Conservation (phyloP, 495 filamentous ascomycete genomes). For the Penicillium malachiteum region DNA sequence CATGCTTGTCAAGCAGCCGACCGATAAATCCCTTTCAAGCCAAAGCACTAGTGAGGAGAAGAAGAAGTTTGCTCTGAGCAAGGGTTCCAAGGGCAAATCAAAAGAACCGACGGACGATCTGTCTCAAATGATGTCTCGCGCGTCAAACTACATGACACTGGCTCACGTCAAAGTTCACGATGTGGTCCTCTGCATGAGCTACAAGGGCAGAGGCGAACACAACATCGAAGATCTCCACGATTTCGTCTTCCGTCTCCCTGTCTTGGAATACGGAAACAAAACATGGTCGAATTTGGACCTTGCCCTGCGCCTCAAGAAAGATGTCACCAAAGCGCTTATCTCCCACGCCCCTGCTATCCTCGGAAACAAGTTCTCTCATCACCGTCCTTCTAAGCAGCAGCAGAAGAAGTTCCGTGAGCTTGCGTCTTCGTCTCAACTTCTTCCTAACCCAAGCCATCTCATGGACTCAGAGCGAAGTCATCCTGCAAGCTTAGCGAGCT, state of each 20-base stretch:
- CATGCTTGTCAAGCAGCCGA: conserved; percentile 44
- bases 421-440: conserved; percentile 52
- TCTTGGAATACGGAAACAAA: conserved; percentile 95
- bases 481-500: conserved; percentile 29
- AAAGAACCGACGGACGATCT: conserved; percentile 77
- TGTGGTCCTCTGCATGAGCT: conserved; percentile 92
- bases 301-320: conserved; percentile 85
- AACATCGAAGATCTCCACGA: conserved; percentile 96
- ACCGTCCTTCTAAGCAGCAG: conserved; percentile 74
- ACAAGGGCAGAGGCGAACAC: conserved; percentile 92
- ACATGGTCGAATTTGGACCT: conserved; percentile 98
- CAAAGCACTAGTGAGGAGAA: conserved; percentile 56
- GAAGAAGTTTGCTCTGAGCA: conserved; percentile 56
- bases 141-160: conserved; percentile 95
- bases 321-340: conserved; percentile 90
- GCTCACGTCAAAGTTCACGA: conserved; percentile 92
- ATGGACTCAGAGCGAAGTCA: conserved; percentile 25
- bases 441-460: conserved; percentile 52
- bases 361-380: conserved; percentile 92
- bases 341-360: conserved; percentile 95
- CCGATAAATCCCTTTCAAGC: conserved; percentile 44
- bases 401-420: conserved; percentile 78
- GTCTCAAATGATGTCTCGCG: conserved; percentile 96
- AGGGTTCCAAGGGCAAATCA: conserved; percentile 45
- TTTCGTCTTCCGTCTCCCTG: conserved; percentile 93